Percentiles rank a stretch among this genome's conserved stretches.
These are phyloP conservation scores for Monilinia vaccinii-corymbosi DNA, from an alignment of 2,329 filamentous ascomycete genomes.

Conservation along the genomic window DNA sequence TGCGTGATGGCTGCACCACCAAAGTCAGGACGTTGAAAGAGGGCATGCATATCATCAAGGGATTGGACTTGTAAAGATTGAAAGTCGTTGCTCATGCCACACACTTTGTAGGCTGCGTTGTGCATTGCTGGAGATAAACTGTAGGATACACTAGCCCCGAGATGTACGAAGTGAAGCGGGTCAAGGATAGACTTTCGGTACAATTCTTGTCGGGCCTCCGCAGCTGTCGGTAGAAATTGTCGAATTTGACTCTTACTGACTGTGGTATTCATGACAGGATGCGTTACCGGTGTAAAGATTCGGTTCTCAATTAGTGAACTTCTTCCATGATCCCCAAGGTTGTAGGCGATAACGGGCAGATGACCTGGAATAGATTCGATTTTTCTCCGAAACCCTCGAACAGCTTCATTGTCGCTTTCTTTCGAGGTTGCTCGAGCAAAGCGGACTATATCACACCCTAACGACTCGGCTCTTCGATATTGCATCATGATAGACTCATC, in stretches of 20 bases:
- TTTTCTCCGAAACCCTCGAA: constrained; percentile 22
- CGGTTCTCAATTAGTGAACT: constrained; percentile 48
- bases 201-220: constrained; percentile 54
- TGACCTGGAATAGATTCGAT: constrained; percentile 22
- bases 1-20: constrained; percentile 64
- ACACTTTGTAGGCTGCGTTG: constrained; percentile 55
- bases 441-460: constrained; percentile 49
- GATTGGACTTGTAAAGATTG: constrained; percentile 53
- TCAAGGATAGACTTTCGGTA: constrained; percentile 60
- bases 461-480: constrained; percentile 40
- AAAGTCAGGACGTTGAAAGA: constrained; percentile 58
- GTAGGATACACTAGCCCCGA: constrained; percentile 64
- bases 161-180: constrained; percentile 62
- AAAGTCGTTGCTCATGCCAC: constrained; percentile 62
- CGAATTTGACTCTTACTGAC: constrained; percentile 30
- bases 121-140: constrained; percentile 74
- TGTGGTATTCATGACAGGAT: constrained; percentile 47
- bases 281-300: constrained; percentile 46
- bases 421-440: constrained; percentile 42
- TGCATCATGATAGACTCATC: constrained; percentile 38
- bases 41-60: constrained; percentile 51
- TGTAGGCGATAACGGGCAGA: constrained; percentile 41
- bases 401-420: constrained; percentile 40
- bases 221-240: constrained; percentile 39
- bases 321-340: constrained; percentile 44